Conservation (phyloP, 371 early-diverging fungal genomes). For the Haplosporangium sp. region DNA sequence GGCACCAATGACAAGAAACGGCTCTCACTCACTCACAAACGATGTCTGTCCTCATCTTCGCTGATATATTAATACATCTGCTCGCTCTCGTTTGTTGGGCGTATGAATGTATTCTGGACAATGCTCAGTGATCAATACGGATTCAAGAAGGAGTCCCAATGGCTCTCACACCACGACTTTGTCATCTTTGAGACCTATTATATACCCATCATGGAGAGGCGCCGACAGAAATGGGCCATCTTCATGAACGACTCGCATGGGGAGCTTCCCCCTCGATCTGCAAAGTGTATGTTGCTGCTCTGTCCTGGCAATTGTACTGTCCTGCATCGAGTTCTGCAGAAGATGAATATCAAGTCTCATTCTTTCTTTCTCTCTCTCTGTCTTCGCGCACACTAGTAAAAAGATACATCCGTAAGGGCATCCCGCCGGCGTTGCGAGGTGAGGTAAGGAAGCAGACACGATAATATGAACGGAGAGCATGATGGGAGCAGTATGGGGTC, state of each 20-base stretch:
- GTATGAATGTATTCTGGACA: no score
- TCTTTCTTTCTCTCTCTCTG: background rate
- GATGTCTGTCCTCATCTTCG: no score
- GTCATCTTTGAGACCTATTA: constrained; percentile 68
- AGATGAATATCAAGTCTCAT: background rate
- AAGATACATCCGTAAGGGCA: constrained; percentile 85
- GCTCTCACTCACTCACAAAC: no score
- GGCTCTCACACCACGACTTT: constrained; percentile 68
- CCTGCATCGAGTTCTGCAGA: background rate
- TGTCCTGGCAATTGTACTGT: background rate
- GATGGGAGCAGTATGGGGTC: background rate
- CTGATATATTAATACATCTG: background rate
- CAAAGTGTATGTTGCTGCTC: constrained; percentile 62
- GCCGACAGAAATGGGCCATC: constrained; percentile 71
- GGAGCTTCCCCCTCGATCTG: constrained; percentile 64
- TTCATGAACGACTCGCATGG: constrained; percentile 67
- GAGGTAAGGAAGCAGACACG: constrained; percentile 56
- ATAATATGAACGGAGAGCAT: background rate
- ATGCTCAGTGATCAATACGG: constrained; percentile 72
- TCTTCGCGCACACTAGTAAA: constrained; percentile 65
- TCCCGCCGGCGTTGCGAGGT: constrained; percentile 81
- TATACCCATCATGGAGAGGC: constrained; percentile 66
- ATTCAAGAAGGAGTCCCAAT: constrained; percentile 70
- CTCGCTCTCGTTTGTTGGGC: constrained; percentile 2
- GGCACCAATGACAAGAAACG: no score